Conservation (phyloP, 1,284 basidiomycete species). For the Ustilago tritici region DNA sequence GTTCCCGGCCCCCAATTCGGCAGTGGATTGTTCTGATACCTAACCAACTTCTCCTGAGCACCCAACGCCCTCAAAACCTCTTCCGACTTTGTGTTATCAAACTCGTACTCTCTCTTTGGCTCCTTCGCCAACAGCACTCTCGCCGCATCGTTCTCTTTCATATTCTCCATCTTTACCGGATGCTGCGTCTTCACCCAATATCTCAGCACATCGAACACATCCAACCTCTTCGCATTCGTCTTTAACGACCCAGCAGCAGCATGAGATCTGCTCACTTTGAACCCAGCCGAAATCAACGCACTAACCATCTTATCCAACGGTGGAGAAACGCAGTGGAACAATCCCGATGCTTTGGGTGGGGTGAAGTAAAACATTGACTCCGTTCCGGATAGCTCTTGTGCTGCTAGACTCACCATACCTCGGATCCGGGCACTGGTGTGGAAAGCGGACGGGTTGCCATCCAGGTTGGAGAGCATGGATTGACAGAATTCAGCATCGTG, state of each 20-base stretch:
- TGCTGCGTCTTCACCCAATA: slow-evolving; percentile 77
- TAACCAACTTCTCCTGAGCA: slow-evolving; percentile 66
- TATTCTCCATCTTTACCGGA: slow-evolving; percentile 81
- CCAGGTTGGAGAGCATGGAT: slow-evolving; percentile 80
- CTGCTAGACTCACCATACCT: slow-evolving; percentile 92
- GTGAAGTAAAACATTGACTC: slow-evolving; percentile 88
- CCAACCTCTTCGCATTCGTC: slow-evolving; percentile 81
- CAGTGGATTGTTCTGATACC: slow-evolving; percentile 91
- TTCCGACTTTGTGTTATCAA: slow-evolving; percentile 42
- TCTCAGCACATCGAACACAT: slow-evolving; percentile 85
- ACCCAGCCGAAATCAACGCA: slow-evolving; percentile 86
- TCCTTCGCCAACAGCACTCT: slow-evolving; percentile 76
- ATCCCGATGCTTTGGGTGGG: slow-evolving; percentile 81
- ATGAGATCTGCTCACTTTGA: slow-evolving; percentile 88
- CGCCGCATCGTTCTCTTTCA: slow-evolving; percentile 75
- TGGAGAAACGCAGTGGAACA: slow-evolving; percentile 77
- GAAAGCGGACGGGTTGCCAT: slow-evolving; percentile 74
- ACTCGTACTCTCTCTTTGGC: slow-evolving; percentile 40
- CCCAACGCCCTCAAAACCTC: slow-evolving; percentile 39
- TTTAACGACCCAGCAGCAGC: slow-evolving; percentile 89
- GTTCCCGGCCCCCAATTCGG: slow-evolving; percentile 87
- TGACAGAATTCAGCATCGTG: slow-evolving; percentile 83
- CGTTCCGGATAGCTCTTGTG: slow-evolving; percentile 77
- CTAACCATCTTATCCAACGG: slow-evolving; percentile 74
- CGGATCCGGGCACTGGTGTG: slow-evolving; percentile 87